These are phyloP conservation scores for Podila clonocystis DNA, from an alignment of 192 early-diverging fungal species.

Conservation along the genomic window DNA sequence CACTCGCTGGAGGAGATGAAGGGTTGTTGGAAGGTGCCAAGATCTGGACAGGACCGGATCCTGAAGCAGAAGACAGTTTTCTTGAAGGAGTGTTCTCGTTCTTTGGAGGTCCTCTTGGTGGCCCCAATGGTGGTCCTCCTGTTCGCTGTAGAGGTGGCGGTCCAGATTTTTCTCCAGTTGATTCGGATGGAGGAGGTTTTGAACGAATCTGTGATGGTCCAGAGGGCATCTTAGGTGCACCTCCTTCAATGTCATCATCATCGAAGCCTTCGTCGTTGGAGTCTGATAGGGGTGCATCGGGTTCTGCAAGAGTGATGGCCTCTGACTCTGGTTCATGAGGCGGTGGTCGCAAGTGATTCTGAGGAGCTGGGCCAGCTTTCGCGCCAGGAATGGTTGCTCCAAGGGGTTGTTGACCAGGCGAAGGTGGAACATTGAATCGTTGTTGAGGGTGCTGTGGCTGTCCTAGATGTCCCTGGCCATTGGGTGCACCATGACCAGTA, in stretches of 20 bases:
- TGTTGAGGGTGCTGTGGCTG: conserved; percentile 25
- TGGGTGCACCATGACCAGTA: not conserved
- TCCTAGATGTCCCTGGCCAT: not conserved
- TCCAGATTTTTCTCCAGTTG: not conserved
- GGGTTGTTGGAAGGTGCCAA: conserved; percentile 36
- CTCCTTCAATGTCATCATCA: conserved; percentile 42
- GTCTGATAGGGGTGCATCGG: conserved; percentile 29
- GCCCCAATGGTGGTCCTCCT: conserved; percentile 37
- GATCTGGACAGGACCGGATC: conserved; percentile 22
- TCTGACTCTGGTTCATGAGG: not conserved
- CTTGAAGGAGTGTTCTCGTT: not conserved
- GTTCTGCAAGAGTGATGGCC: conserved; percentile 8
- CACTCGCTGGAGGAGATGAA: conserved; percentile 39
- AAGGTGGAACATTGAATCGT: conserved; percentile 5
- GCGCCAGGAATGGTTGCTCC: not conserved
- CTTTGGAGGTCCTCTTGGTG: conserved; percentile 41
- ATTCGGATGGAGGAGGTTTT: conserved; percentile 1
- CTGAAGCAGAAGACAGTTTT: conserved; percentile 12
- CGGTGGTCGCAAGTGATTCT: not conserved
- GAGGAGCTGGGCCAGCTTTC: not conserved
- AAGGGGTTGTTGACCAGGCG: conserved; percentile 25
- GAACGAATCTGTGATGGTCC: not conserved
- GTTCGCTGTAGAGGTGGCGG: conserved; percentile 5
- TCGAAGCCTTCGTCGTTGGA: conserved; percentile 12
- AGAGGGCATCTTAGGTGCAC: not conserved